Conservation (phyloP, 1,139 yeast genomes). For the Taiozyma onychis region DNA sequence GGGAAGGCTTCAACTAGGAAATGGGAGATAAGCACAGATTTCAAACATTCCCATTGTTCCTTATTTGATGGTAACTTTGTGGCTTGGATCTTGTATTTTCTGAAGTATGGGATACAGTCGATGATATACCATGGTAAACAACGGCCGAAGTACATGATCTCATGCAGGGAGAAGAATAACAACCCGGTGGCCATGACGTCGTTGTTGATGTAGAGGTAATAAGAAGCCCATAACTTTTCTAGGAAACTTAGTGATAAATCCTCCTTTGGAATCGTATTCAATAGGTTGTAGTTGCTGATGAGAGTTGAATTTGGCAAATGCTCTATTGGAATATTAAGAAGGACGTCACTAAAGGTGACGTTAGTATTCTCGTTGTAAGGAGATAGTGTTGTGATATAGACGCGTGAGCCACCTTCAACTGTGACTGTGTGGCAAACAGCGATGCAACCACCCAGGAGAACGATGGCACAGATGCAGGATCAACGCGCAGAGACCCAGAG, state of each 20-base stretch:
- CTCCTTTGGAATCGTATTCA: slow-evolving; percentile 6
- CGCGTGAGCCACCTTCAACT: not conserved
- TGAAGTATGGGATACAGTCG: slow-evolving; percentile 70
- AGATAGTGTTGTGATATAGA: not conserved
- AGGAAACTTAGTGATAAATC: slow-evolving; percentile 37
- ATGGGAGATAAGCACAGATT: slow-evolving; percentile 77
- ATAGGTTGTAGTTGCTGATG: slow-evolving; percentile 1
- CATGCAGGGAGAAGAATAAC: slow-evolving; percentile 69
- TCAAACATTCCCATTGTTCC: slow-evolving; percentile 91
- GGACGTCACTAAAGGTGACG: not conserved
- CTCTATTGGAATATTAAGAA: not conserved
- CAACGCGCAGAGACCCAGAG: not conserved
- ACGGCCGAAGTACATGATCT: slow-evolving; percentile 76
- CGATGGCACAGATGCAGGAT: not conserved
- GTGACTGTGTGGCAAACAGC: not conserved
- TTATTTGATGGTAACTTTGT: slow-evolving; percentile 66
- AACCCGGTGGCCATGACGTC: slow-evolving; percentile 82
- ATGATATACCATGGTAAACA: slow-evolving; percentile 81
- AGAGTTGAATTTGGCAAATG: not conserved
- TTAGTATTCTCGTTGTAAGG: not conserved
- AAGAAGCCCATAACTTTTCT: slow-evolving; percentile 74
- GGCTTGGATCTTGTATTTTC: slow-evolving; percentile 77
- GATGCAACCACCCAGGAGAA: no score
- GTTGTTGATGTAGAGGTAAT: slow-evolving; percentile 68
- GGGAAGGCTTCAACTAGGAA: slow-evolving; percentile 91